Evolutionary conservation across 331 rosid species (phyloP).

Genomic region (Rhamnella rubrinervis): DNA sequence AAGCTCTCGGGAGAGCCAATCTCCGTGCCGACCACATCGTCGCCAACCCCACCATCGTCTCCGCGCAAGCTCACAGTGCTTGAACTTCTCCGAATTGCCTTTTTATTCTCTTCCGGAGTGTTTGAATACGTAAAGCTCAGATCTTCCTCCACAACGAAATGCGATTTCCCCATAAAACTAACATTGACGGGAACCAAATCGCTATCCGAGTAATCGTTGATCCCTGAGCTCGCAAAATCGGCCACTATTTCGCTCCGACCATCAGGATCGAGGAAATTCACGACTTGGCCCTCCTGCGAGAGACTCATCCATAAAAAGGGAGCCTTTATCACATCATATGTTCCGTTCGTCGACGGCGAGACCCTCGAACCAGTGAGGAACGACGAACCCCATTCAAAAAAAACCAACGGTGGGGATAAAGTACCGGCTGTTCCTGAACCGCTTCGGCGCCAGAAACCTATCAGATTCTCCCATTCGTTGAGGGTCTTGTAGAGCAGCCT

Average conservation of each 20-base stretch:
- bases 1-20: slow-evolving; percentile 73
- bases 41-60: slow-evolving; percentile 41
- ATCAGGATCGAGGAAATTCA: slow-evolving; percentile 55
- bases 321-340: slow-evolving; percentile 53
- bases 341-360: slow-evolving; percentile 54
- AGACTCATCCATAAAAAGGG: slow-evolving; percentile 68
- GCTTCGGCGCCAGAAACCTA: slow-evolving; percentile 94
- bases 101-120: slow-evolving; percentile 29
- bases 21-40: slow-evolving; percentile 40
- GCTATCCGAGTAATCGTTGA: slow-evolving; percentile 22
- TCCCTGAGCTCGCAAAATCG: slow-evolving; percentile 19
- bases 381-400: slow-evolving; percentile 84
- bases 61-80: slow-evolving; percentile 33
- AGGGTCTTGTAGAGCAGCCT: slow-evolving; percentile 63
- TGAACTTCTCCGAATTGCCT: slow-evolving; percentile 42
- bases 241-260: slow-evolving; percentile 42
- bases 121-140: slow-evolving; percentile 25
- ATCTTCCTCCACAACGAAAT: slow-evolving; percentile 79
- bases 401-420: slow-evolving; percentile 56
- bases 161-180: slow-evolving; percentile 73
- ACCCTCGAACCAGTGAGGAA: slow-evolving; percentile 62
- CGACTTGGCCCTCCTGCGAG: slow-evolving; percentile 59
- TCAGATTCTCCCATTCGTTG: slow-evolving; percentile 62
- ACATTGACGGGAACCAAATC: slow-evolving; percentile 61
- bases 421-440: slow-evolving; percentile 32